Evolutionary conservation across 352 stramenopile species (phyloP), one percentile per base, ranked within the genome.

Genomic region (Pythium dissotocum): DNA sequence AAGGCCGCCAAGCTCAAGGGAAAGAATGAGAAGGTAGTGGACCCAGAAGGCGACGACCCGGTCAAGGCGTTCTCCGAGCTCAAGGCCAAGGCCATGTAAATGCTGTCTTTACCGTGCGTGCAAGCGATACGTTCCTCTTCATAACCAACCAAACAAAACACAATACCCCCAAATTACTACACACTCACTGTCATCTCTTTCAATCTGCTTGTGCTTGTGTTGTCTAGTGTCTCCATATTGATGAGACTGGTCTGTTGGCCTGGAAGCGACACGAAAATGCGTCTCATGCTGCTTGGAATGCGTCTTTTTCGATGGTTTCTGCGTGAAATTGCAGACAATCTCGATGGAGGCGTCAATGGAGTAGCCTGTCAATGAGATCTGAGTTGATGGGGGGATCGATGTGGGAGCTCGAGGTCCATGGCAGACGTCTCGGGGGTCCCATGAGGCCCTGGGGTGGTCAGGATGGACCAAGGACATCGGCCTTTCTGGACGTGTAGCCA

Each of bases 21-120:
- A 35, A 67, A 78, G 28, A 73, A 63, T 30, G 59, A 77, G 40
- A 78, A 79, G 69, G 68, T 81, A 53, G 74, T 82, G 61, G 79
- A 90, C 65, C 77, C 79, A 14, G 72, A 86, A 18, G 80, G 75
- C n/a, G 80, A 90, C 63, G 75, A 90, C 62, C 78, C 79, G 4
- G 73, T 58, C 24, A 44, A 71, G 14, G 82, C 82, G 57, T 86
- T 87, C 67, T 87, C 83, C 5, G 77, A 89, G 55, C 79, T 89
- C 63, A 91, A 90, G 79, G 79, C 82, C 66, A 88, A 90, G 65
- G 69, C 82, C 38, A 81, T 82, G 67, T 88, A 82, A 76, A 24
- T 30, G 28, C 6, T 10, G 40, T 54, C 44, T 18, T 60, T 24
- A 24, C 21, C 21, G 21, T 35, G 4, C 38, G 38, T 46, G 38